Conservation (phyloP, 2,329 filamentous ascomycete genomes). For the Phialophora expanda region DNA sequence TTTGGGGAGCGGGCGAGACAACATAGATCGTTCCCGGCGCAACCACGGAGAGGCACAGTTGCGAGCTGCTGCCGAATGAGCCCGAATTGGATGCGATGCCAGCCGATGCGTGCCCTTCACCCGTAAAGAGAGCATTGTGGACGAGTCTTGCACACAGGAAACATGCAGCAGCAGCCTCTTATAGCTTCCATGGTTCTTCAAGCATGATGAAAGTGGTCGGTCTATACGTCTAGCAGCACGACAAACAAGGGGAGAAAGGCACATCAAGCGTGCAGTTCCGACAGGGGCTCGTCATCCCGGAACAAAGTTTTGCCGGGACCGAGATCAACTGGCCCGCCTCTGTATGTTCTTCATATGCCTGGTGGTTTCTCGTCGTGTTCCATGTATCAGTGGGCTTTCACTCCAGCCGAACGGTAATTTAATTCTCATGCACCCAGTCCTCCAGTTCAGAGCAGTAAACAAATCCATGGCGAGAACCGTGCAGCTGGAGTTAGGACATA, state of each 20-base stretch:
- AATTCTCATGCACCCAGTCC: not conserved
- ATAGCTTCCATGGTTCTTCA: not conserved
- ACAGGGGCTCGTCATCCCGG: not conserved
- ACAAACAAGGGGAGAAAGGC: not conserved
- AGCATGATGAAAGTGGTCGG: not conserved
- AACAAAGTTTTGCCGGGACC: not conserved
- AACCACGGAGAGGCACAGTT: not conserved
- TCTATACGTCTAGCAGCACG: not conserved
- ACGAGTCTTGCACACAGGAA: not conserved
- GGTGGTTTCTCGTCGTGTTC: not conserved
- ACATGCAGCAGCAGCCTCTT: not conserved
- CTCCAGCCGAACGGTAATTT: not conserved
- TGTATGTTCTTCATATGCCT: not conserved
- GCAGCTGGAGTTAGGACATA: slow-evolving; percentile 1
- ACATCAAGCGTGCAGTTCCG: not conserved
- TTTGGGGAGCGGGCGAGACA: slow-evolving; percentile 42
- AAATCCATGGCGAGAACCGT: not conserved
- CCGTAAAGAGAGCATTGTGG: not conserved
- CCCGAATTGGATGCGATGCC: not conserved
- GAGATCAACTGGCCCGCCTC: not conserved
- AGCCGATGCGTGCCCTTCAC: not conserved
- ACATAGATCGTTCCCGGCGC: not conserved
- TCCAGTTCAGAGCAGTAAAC: not conserved
- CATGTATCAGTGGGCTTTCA: not conserved
- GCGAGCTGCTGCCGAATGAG: not conserved